These are phyloP conservation scores for Beauveria australis DNA, from an alignment of 2,329 filamentous ascomycete genomes.

Conservation along the genomic window DNA sequence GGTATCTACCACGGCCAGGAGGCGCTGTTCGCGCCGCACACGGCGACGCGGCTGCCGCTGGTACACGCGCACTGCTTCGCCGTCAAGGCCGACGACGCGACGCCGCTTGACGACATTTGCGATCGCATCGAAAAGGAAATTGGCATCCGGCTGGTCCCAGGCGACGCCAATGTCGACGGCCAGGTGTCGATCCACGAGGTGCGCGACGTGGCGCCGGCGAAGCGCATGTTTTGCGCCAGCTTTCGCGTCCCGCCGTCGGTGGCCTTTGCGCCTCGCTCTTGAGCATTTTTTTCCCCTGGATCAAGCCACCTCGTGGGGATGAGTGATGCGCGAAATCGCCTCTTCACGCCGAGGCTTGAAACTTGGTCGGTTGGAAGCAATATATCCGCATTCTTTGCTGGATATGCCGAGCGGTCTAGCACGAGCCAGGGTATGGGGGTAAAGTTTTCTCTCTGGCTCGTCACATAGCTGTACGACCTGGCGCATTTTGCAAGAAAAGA, in stretches of 20 bases:
- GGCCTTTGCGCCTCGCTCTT: slow-evolving; percentile 54
- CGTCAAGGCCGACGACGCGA: slow-evolving; percentile 68
- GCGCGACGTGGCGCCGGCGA: slow-evolving; percentile 82
- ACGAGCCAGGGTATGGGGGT: neutral
- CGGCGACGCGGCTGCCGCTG: slow-evolving; percentile 58
- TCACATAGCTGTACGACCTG: neutral
- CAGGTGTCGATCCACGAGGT: slow-evolving; percentile 59
- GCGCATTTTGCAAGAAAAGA: neutral
- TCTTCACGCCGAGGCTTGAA: too few species aligned
- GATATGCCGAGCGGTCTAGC: neutral
- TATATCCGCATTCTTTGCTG: neutral
- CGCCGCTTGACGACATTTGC: slow-evolving; percentile 44
- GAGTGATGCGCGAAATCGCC: too few species aligned
- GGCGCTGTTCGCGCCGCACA: slow-evolving; percentile 54
- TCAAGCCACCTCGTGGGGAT: too few species aligned
- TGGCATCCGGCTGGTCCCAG: slow-evolving; percentile 32
- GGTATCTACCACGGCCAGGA: slow-evolving; percentile 73
- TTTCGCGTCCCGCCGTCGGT: slow-evolving; percentile 79
- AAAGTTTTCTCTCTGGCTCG: too few species aligned
- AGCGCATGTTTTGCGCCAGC: slow-evolving; percentile 93
- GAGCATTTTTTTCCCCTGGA: neutral
- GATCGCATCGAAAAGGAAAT: slow-evolving; percentile 33
- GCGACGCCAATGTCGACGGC: slow-evolving; percentile 36
- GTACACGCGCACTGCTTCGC: slow-evolving; percentile 95
- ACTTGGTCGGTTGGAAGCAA: too few species aligned